phyloP scores from a whole-genome alignment of 2,329 filamentous ascomycete genomes.

The Colletotrichum chlorophyti region DNA sequence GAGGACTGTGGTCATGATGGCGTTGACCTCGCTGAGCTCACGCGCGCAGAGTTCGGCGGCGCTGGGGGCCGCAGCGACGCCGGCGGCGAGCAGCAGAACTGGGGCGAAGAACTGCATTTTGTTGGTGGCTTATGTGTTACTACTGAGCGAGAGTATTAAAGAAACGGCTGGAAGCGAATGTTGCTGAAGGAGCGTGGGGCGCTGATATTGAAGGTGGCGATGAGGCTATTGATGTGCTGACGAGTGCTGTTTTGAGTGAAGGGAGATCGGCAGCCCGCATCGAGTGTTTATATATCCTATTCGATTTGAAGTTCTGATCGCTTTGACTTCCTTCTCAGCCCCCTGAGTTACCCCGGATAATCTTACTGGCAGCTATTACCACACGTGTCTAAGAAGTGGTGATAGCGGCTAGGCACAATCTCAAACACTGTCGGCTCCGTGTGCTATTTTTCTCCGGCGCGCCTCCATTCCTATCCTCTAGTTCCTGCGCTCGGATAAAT shows the following conservation, averaged over 20 bases:
- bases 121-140: neutral
- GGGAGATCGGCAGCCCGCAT: neutral
- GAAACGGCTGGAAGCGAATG: neutral
- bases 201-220: constrained; percentile 1
- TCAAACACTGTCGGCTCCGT: constrained; percentile 15
- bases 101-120: constrained; percentile 22
- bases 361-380: neutral
- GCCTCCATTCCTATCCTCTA: neutral
- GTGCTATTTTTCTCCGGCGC: constrained; percentile 6
- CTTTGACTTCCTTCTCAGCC: constrained; percentile 7
- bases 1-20: constrained; percentile 27
- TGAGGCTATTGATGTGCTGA: constrained; percentile 6
- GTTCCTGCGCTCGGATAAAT: constrained; percentile 11
- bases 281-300: constrained; percentile 21
- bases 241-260: neutral
- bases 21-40: constrained; percentile 20
- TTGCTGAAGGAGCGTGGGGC: constrained; percentile 2
- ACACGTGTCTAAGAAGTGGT: neutral
- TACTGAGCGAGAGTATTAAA: neutral
- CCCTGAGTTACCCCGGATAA: constrained; percentile 25
- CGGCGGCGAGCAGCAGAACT: constrained; percentile 19
- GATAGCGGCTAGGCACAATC: neutral
- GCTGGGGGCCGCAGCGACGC: constrained; percentile 10
- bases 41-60: constrained; percentile 14
- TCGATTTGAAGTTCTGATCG: neutral